Conservation (phyloP, 345 rosid genomes). For the Alliaria petiolata region DNA sequence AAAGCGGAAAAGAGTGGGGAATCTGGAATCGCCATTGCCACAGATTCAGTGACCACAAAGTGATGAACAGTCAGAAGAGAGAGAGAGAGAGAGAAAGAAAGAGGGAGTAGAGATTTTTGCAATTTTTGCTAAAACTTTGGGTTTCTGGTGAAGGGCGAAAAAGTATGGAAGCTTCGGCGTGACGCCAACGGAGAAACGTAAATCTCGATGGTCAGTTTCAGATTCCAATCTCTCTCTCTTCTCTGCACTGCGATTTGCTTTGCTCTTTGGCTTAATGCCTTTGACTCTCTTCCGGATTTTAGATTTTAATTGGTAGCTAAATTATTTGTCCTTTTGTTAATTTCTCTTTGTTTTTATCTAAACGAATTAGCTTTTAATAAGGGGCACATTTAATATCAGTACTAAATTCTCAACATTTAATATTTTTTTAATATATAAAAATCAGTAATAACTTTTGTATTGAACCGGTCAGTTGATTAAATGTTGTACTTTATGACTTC, state of each 20-base stretch:
- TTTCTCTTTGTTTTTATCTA: neutral
- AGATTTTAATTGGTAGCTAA: neutral
- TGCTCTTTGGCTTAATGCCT: constrained; percentile 19
- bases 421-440: neutral
- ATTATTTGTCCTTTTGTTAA: constrained; percentile 16
- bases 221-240: constrained; percentile 13
- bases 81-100: constrained; percentile 1
- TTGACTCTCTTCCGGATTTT: constrained; percentile 27
- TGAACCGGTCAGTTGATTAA: constrained; percentile 12
- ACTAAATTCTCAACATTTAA: neutral
- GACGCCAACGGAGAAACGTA: constrained; percentile 37
- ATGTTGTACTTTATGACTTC: neutral
- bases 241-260: constrained; percentile 28
- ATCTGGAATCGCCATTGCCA: constrained; percentile 34
- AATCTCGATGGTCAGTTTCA: constrained; percentile 38
- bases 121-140: constrained; percentile 12
- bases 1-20: constrained; percentile 23
- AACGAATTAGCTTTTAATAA: constrained; percentile 10
- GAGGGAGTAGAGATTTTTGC: neutral
- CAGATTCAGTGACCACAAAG: constrained; percentile 25
- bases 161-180: constrained; percentile 31
- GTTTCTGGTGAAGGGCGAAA: constrained; percentile 9
- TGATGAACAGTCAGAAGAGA: constrained; percentile 12
- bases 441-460: neutral
- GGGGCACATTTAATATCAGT: neutral